These are phyloP conservation scores for Aschersonia sp. DNA, from an alignment of 2,329 filamentous ascomycete genomes.

Conservation along the genomic window DNA sequence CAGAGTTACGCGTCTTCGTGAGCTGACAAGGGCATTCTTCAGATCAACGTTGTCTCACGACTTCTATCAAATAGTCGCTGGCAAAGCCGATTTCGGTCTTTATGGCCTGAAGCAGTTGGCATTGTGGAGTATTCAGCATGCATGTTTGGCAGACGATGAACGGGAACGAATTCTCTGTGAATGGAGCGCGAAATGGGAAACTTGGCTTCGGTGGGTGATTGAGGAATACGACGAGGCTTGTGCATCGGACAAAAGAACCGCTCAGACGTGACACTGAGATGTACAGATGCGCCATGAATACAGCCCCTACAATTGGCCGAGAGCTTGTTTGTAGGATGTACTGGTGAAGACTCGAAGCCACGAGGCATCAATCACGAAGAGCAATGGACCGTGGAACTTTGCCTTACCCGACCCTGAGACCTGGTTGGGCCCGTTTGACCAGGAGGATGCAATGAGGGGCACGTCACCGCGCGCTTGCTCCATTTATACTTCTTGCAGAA, in stretches of 20 bases:
- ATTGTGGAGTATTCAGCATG: slow-evolving; percentile 47
- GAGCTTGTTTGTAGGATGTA: no score
- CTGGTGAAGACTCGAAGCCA: no score
- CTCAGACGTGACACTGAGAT: no score
- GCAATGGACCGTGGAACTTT: no score
- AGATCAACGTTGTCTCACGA: slow-evolving; percentile 61
- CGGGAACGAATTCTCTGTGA: slow-evolving; percentile 18
- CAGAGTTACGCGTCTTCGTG: not conserved
- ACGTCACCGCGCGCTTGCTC: not conserved
- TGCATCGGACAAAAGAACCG: not conserved
- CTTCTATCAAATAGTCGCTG: slow-evolving; percentile 63
- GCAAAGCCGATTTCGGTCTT: slow-evolving; percentile 49
- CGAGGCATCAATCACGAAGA: no score
- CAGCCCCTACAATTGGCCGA: no score
- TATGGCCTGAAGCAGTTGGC: slow-evolving; percentile 57
- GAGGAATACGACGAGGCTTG: slow-evolving; percentile 15
- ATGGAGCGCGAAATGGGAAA: slow-evolving; percentile 42
- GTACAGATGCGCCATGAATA: no score
- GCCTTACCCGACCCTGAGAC: no score
- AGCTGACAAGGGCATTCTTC: not conserved
- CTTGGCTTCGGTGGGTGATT: slow-evolving; percentile 40
- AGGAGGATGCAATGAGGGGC: not conserved
- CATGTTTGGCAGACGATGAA: slow-evolving; percentile 33
- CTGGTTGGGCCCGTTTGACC: not conserved
- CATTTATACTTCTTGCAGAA: not conserved